Base-by-base conservation (phyloP, 352 stramenopile genomes). In the Globisporangium spinosum region DNA sequence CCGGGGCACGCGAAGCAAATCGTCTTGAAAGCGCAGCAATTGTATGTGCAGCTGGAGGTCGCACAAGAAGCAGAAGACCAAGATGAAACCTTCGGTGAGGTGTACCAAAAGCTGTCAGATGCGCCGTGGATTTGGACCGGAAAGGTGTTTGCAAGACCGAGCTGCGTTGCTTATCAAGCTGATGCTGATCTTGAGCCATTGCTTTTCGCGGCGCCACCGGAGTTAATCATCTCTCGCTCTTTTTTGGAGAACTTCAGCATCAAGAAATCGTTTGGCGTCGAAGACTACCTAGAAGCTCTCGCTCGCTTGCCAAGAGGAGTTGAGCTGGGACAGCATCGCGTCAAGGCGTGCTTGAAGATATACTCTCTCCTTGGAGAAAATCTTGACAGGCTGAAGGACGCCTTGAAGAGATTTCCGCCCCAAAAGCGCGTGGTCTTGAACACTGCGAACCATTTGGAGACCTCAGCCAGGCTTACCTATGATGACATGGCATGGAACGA, bases 401-500 rank as follows among this genome's bases (percentile, higher is more conserved):
- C 62, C 0, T 34, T 83, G 3, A 57, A 55, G 34, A 68, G 72
- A 9, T 72, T 86, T 32, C 45, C 60, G 45, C 67, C 73, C 32
- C 67, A 79, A 67, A 72, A 85, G 54, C 64, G 83, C 64, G 70
- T 87, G 35, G 67, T 89, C 29, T 40, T 89, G 53, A 75, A 84
- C 59, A 60, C 72, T 47, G 62, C 51, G 4, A 81, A 82, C 38
- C 49, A 58, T 3, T 54, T 90, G 12, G 27, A 81, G 55, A 69
- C 69, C 38, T 73, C 79, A 3, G 64, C 69, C 9, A 64, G 77
- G 23, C 62, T 94, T 27, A 79, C 72, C 0, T 89, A 82, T 64
- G 86, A 94, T 34, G 86, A 94, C 61, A 94, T 94, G 86, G 70
- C 86, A 56, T 94, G 86, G 86, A 79, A 91, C 32, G 76, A 89